These are phyloP conservation scores for Populus euphratica DNA, from an alignment of 345 rosid genomes.

Conservation along the genomic window DNA sequence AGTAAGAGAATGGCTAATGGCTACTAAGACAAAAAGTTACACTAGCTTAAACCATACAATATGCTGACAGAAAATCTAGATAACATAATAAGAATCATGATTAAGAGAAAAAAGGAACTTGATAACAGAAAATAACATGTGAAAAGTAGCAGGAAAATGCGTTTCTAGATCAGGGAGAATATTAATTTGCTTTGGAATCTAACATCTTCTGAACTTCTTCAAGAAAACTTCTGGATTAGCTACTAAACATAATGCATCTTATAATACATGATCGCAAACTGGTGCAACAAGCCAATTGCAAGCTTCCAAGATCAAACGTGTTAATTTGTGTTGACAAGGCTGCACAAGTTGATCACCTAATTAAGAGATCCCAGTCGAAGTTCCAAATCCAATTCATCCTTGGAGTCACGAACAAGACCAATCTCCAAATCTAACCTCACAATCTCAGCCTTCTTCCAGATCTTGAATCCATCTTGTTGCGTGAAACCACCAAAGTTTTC, in stretches of 20 bases:
- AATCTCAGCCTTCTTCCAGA: conserved; percentile 37
- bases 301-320: not conserved
- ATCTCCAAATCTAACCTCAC: conserved; percentile 67
- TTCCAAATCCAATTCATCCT: conserved; percentile 78
- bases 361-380: conserved; percentile 42
- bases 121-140: not conserved
- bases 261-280: not conserved
- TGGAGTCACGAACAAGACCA: conserved; percentile 47
- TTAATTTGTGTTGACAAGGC: not conserved
- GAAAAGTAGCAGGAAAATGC: not conserved
- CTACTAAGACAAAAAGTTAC: not conserved
- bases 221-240: not conserved
- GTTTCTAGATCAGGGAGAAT: not conserved
- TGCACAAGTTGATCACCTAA: not conserved
- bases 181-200: not conserved
- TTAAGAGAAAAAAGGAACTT: not conserved
- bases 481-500: conserved; percentile 10
- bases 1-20: too few relatives aligned
- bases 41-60: not conserved
- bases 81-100: not conserved
- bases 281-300: not conserved
- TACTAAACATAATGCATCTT: not conserved
- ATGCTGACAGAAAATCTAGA: not conserved
- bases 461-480: conserved; percentile 30
- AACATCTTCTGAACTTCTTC: not conserved